A percentile compares a stretch with the other conserved stretches of the same genome.
Conservation (phyloP, 176 grass and related monocot species). For the Hyparrhenia diplandra region DNA sequence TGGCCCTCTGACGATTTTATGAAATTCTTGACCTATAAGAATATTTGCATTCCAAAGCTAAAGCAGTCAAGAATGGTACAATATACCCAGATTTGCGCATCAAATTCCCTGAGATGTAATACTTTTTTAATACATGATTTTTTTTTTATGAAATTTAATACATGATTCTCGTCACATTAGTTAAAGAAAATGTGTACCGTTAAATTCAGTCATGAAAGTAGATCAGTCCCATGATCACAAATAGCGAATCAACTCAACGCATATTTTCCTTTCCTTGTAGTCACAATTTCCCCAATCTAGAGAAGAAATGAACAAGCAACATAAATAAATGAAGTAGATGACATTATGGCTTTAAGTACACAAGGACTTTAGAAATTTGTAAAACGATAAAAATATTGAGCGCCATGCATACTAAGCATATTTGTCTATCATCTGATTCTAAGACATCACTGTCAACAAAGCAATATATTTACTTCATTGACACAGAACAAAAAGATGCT, state of each 20-base stretch:
- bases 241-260: slow-evolving; percentile 82
- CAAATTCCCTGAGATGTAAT: neutral
- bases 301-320: slow-evolving; percentile 17
- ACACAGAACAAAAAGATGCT: neutral
- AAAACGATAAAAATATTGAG: slow-evolving; percentile 16
- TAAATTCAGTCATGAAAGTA: neutral
- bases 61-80: neutral
- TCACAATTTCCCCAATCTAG: slow-evolving; percentile 79
- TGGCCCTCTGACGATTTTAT: neutral
- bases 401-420: neutral
- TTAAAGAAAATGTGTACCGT: slow-evolving; percentile 14
- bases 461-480: neutral
- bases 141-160: too few relatives aligned
- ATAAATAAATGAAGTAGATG: slow-evolving; percentile 5
- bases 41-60: neutral
- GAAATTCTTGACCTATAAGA: neutral
- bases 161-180: neutral
- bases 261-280: slow-evolving; percentile 87
- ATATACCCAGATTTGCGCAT: neutral
- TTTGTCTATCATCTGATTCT: slow-evolving; percentile 9
- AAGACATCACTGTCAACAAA: slow-evolving; percentile 17
- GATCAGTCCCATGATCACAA: slow-evolving; percentile 35
- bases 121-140: neutral
- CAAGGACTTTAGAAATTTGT: neutral
- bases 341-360: neutral